Base-by-base conservation (phyloP, 129 eudicot genomes). In the Apium graveolens region DNA sequence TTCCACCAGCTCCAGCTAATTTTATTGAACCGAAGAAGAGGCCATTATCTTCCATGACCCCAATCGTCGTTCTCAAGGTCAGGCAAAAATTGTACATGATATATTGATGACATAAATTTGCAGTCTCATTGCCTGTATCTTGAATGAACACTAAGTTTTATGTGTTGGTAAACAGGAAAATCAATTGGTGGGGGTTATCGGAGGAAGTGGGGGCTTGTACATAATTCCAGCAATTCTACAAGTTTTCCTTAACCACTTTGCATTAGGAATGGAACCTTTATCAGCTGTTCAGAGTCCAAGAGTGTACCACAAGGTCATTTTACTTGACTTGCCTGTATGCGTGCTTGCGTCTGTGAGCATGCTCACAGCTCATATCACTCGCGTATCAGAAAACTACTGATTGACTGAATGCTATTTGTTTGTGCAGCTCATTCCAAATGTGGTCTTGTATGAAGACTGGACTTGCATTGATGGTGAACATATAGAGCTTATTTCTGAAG, bases 21-120 rank as follows among this genome's bases (percentile, higher is more conserved):
- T 96, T 88, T 68, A 92, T 96, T 62, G 78, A 66, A 73, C 97
- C 99, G 38, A 87, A 89, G 57, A 96, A 96, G 80, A 80, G 97
- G 66, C 99, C 99, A 0, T 88, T 96, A 70, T 92, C 99, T 10
- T 96, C 99, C 76, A 96, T 96, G 99, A 96, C 91, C 43, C 99
- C 99, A 0, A 70, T 96, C 24, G 75, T 96, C 11, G 75, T 96
- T 83, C 97, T 96, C 60, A 96, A 92, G 99, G 99, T 92, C 84
- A n/a, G 66, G 14, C 31, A 39, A 48, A 39, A 48, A 27, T 14
- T n/a, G 26, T 29, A 27, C 2, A 53, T 66, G 27, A 17, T 1
- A 9, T 18, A 21, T 35, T 11, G 12, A 38, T 65, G 38, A 29
- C 38, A 31, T 13, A 57, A 0, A 11, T n/a, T n/a, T n/a, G 9